Base-by-base conservation (phyloP, 179 eudicot genomes). In the Camellia oleifera region DNA sequence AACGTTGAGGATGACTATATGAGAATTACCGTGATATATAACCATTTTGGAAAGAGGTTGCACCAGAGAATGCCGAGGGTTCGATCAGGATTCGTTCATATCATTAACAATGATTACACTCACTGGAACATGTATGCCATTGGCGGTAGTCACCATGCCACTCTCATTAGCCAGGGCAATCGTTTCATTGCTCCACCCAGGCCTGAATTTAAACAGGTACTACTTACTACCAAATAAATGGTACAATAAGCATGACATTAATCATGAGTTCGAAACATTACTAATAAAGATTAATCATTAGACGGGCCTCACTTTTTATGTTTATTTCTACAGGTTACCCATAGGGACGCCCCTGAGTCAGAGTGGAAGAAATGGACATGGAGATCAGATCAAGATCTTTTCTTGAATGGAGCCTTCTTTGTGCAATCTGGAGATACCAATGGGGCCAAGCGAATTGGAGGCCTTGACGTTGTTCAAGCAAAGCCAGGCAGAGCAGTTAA, bases 21-120 rank as follows among this genome's bases (percentile, higher is more conserved):
- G 97, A 90, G 86, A 69, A 69, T 93, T 54, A 90, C 98, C 8
- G 65, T 94, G 1, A 91, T 93, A 0, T 94, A 87, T 77, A 94
- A 90, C 84, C 94, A 93, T 78, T 94, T 94, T 20, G 98, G 98
- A 11, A 93, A 89, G 85, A 89, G 88, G 76, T 77, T 94, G 40
- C 80, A 87, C 12, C 98, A 94, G 45, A 91, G 98, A 68, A 91
- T 93, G 96, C 98, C 98, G 2, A 87, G 97, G 81, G 87, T 90
- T 57, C 77, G 97, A 66, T 87, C 71, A 15, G 98, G 98, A 3
- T 86, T 89, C 81, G 84, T 91, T 83, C 97, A 94, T 70, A 81
- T 94, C 3, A 89, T 94, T 61, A 94, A 94, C 94, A 94, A 94
- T 4, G 98, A 94, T 79, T 94, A 94, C 82, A 94, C 98, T 3